A percentile compares a stretch with the other conserved stretches of the same genome.
These are phyloP conservation scores for Monilinia aucupariae DNA, from an alignment of 2,329 filamentous ascomycete species.

Conservation along the genomic window DNA sequence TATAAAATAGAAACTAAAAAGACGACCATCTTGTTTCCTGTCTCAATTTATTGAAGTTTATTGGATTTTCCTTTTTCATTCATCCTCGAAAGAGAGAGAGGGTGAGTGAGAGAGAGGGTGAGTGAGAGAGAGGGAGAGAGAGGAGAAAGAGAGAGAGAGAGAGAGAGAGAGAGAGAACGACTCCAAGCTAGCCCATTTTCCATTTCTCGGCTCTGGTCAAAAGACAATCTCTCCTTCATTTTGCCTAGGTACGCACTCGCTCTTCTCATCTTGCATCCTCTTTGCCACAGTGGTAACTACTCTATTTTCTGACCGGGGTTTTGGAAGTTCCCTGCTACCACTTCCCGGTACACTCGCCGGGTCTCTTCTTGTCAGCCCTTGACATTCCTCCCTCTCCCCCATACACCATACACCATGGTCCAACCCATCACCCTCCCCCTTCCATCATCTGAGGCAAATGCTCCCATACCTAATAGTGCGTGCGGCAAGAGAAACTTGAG, in stretches of 20 bases:
- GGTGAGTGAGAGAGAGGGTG: too few relatives aligned
- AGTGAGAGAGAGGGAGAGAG: too few relatives aligned
- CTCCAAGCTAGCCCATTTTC: not conserved
- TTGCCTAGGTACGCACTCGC: not conserved
- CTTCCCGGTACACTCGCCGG: slow-evolving; percentile 6
- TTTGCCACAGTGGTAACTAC: not conserved
- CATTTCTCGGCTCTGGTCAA: not conserved
- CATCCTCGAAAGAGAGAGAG: too few relatives aligned
- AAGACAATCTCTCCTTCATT: not conserved
- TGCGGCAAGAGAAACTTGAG: too few relatives aligned
- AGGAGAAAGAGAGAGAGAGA: too few relatives aligned
- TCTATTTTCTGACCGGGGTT: slow-evolving; percentile 7
- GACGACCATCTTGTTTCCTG: too few relatives aligned
- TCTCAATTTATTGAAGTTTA: too few relatives aligned
- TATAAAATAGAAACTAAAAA: too few relatives aligned
- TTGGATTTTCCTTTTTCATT: too few relatives aligned
- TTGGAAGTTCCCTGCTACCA: slow-evolving; percentile 13
- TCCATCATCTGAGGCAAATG: too few relatives aligned
- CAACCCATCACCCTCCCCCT: not conserved
- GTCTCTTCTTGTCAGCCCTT: slow-evolving; percentile 14
- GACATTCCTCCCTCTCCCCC: not conserved
- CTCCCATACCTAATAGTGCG: too few relatives aligned
- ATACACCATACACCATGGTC: not conserved
- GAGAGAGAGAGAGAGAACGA: not conserved
- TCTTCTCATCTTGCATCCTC: not conserved